These are phyloP conservation scores for Lotus japonicus DNA, from an alignment of 306 rosid species.

Conservation along the genomic window DNA sequence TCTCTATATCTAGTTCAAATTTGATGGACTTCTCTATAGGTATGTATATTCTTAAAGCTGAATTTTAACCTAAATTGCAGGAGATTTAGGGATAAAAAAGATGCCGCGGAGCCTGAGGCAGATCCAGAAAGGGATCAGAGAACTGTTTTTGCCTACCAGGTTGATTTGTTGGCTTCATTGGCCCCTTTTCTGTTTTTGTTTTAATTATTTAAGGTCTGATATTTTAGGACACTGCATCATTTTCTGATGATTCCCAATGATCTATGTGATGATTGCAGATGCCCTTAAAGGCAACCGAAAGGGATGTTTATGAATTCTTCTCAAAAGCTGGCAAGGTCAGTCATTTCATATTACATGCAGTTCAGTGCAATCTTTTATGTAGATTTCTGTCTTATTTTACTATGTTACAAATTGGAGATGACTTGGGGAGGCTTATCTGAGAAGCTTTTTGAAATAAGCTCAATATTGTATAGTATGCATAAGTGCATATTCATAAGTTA, in stretches of 20 bases:
- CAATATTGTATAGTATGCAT: no score
- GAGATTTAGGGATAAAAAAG: slow-evolving; percentile 89
- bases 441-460: no score
- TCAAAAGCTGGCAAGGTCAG: slow-evolving; percentile 97
- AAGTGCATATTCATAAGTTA: no score
- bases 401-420: background rate
- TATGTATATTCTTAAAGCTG: background rate
- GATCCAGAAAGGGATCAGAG: slow-evolving; percentile 99
- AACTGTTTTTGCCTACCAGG: slow-evolving; percentile 99
- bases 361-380: background rate
- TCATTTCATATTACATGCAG: background rate
- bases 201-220: background rate
- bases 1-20: slow-evolving; percentile 1
- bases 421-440: background rate
- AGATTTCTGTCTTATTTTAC: background rate
- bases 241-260: slow-evolving; percentile 25
- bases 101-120: slow-evolving; percentile 87
- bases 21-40: background rate
- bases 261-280: slow-evolving; percentile 47
- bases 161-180: slow-evolving; percentile 23
- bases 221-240: background rate
- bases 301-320: slow-evolving; percentile 89
- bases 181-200: background rate
- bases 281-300: slow-evolving; percentile 93
- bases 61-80: slow-evolving; percentile 38